Evolutionary conservation across 495 filamentous ascomycete species (phyloP), one percentile per base, ranked within the genome.

Genomic region (Tuber melanosporum): DNA sequence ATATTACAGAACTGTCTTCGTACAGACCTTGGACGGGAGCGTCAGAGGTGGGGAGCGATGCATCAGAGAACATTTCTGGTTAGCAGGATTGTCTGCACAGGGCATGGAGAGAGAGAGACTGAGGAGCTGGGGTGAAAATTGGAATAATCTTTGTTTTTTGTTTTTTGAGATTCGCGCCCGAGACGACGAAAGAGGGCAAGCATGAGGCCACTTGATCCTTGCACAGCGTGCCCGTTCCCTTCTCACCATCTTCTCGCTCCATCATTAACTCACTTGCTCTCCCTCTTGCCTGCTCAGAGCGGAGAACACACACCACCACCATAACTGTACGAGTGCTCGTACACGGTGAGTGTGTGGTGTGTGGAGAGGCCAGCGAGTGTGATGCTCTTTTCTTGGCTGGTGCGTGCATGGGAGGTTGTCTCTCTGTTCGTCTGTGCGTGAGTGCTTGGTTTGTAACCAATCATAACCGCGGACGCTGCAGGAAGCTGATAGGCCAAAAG

Each of bases 171-270:
- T 75, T 80, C 62, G 76, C 73, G 73, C 78, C 79, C 41, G 46
- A 80, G 76, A 78, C 73, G 78, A 78, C 52, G 52, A 62, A 62
- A 62, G 46, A 52, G 76, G 26, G 43, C 71, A 75, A 70, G 78
- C 74, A 76, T 75, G 78, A 76, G 74, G 78, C 78, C 73, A 80
- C 73, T 76, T 79, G 71, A 80, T 80, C 73, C 77, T 62, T 73
- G 78, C 44, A 45, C 52, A 6, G 57, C 15, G 57, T 36, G 57
- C 57, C 77, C 79, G 78, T 73, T 76, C 78, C 57, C 77, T 73
- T 80, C 32, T 32, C 32, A 32, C 32, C 32, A 32, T 32, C 32
- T 32, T 32, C 73, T 73, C 76, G n/a, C 22, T 57, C 52, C 14
- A 26, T 62, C 52, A 62, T 14, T 70, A 71, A 71, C 73, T 36